Percentiles rank a stretch among this genome's conserved stretches.
phyloP scores from a whole-genome alignment of 2,329 filamentous ascomycete genomes.

The Chaetomiaceae sp. region DNA sequence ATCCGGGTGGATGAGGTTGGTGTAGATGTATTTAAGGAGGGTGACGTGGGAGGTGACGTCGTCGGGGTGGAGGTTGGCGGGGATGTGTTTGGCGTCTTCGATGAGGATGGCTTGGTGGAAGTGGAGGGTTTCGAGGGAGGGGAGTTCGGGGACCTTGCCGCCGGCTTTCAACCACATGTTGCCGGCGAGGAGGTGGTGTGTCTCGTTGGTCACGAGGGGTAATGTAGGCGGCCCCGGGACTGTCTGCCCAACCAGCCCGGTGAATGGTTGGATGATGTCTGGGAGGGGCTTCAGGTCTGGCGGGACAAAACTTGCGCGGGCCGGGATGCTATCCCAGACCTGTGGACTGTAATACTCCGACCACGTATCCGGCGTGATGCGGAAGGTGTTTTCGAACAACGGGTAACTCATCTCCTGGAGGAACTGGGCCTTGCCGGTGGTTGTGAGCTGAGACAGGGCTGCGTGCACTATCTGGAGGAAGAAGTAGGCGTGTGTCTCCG shows the following conservation, averaged over 20 bases:
- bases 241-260: no score
- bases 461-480: slow-evolving; percentile 20
- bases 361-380: slow-evolving; percentile 14
- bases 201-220: not conserved
- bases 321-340: slow-evolving; percentile 16
- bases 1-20: slow-evolving; percentile 5
- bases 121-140: slow-evolving; percentile 15
- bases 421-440: not conserved
- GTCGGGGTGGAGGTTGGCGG: not conserved
- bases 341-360: slow-evolving; percentile 14
- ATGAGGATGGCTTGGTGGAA: slow-evolving; percentile 20
- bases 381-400: slow-evolving; percentile 11
- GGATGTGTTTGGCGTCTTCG: slow-evolving; percentile 13
- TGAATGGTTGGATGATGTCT: not conserved
- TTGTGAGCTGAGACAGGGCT: slow-evolving; percentile 7
- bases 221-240: no score
- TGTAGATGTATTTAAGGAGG: slow-evolving; percentile 20
- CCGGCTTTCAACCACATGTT: not conserved
- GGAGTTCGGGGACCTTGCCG: slow-evolving; percentile 19
- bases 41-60: slow-evolving; percentile 13
- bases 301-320: slow-evolving; percentile 14
- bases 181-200: not conserved
- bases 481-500: slow-evolving; percentile 19
- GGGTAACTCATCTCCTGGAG: slow-evolving; percentile 15
- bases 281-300: slow-evolving; percentile 19